These are phyloP conservation scores for Juncus effusus DNA, from an alignment of 176 grass and related monocot species.

Conservation along the genomic window DNA sequence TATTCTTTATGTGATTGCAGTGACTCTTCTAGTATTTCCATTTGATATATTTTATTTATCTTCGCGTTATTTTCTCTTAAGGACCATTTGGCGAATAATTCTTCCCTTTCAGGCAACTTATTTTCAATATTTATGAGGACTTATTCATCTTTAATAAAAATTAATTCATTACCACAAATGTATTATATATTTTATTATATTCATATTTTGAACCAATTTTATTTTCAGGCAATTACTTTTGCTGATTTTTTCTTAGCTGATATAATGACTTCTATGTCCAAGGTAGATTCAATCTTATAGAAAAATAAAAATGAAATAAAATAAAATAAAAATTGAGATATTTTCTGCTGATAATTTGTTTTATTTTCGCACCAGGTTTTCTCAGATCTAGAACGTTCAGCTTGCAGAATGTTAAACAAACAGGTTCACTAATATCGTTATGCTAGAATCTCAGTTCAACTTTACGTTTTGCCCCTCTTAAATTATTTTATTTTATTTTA, in stretches of 20 bases:
- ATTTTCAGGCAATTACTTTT: conserved; percentile 85
- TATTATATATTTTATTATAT: no score
- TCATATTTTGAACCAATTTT: not conserved
- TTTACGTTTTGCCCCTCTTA: no score
- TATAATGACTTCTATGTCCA: conserved; percentile 99
- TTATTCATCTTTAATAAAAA: not conserved
- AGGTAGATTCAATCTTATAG: conserved; percentile 42
- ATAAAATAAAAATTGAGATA: no score
- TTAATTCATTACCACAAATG: conserved; percentile 4
- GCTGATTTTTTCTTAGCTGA: conserved; percentile 98
- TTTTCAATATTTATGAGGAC: not conserved
- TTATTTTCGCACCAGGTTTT: conserved; percentile 66
- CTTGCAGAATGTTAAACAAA: conserved; percentile 89
- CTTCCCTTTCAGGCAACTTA: conserved; percentile 80
- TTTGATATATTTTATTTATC: conserved; percentile 98
- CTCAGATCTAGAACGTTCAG: conserved; percentile 95
- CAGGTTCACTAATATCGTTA: conserved; percentile 56
- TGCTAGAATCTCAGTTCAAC: no score
- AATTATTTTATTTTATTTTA: no score
- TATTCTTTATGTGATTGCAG: conserved; percentile 64
- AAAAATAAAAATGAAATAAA: not conserved
- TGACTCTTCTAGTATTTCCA: conserved; percentile 84
- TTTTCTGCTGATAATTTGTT: conserved; percentile 15
- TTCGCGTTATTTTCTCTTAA: conserved; percentile 83
- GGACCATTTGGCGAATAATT: conserved; percentile 81